phyloP scores from a whole-genome alignment of 306 rosid species.

The Fragaria ananassa region DNA sequence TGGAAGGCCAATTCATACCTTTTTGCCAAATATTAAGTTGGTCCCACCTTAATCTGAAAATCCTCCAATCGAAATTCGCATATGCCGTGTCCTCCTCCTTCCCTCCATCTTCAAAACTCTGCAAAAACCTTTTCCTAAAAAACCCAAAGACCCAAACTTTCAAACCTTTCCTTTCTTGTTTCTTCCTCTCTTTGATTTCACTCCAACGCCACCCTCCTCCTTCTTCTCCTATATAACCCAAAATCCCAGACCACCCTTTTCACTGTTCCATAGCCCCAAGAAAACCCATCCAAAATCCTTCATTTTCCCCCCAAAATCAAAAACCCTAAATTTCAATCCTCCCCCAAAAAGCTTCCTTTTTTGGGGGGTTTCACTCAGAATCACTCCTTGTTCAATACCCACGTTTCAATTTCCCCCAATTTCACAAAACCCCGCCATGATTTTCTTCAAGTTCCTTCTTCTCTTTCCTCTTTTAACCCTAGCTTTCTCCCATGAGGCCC shows the following conservation, averaged over 20 bases:
- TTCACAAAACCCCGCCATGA: conserved; percentile 22
- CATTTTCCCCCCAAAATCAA: neutral
- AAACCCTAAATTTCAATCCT: neutral
- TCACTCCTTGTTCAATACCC: neutral
- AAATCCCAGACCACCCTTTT: neutral
- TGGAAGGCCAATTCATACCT: neutral
- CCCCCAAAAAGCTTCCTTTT: neutral
- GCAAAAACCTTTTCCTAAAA: neutral
- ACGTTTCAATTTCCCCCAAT: neutral
- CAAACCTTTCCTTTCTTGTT: neutral
- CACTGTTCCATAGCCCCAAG: conserved; percentile 6
- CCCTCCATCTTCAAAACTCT: neutral
- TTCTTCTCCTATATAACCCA: neutral
- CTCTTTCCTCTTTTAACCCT: conserved; percentile 36
- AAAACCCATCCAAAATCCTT: neutral
- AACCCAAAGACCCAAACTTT: neutral
- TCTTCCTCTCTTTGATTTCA: neutral
- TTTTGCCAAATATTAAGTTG: neutral
- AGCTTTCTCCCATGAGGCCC: conserved; percentile 38
- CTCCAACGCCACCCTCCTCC: conserved; percentile 12
- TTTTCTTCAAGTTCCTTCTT: conserved; percentile 20
- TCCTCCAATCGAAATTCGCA: neutral
- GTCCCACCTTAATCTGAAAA: neutral
- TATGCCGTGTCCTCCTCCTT: neutral
- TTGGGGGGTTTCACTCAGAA: neutral